These are phyloP conservation scores for Rhizopogon salebrosus DNA, from an alignment of 768 basidiomycete species.

Conservation along the genomic window DNA sequence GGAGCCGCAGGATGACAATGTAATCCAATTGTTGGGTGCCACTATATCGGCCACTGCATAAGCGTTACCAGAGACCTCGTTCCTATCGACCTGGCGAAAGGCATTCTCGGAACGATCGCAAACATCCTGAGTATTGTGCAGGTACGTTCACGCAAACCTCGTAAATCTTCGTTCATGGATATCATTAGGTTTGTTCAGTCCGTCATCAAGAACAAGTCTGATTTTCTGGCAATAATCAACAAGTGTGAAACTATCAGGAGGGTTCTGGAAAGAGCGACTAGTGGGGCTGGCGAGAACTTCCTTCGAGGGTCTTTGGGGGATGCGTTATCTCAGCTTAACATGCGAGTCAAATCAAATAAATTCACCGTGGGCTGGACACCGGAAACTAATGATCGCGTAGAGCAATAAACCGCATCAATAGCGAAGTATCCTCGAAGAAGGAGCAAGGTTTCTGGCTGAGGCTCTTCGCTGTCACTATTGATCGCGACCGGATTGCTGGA, in stretches of 20 bases:
- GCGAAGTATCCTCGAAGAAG: background rate
- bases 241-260: background rate
- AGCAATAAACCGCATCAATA: background rate
- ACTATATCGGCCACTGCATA: background rate
- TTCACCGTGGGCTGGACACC: background rate
- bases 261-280: background rate
- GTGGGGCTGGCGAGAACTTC: background rate
- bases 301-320: background rate
- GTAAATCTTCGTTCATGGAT: background rate
- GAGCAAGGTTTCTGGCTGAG: background rate
- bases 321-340: background rate
- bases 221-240: background rate
- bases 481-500: background rate
- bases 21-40: background rate
- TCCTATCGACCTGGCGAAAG: background rate
- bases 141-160: too few species aligned
- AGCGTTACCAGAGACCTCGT: background rate
- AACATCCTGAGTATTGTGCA: background rate
- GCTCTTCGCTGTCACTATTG: background rate
- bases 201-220: background rate
- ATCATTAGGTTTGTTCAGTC: background rate
- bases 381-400: background rate
- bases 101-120: background rate
- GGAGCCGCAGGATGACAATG: background rate
- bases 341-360: background rate